phyloP scores from a whole-genome alignment of 768 basidiomycete species.

The Suillus bovinus region DNA sequence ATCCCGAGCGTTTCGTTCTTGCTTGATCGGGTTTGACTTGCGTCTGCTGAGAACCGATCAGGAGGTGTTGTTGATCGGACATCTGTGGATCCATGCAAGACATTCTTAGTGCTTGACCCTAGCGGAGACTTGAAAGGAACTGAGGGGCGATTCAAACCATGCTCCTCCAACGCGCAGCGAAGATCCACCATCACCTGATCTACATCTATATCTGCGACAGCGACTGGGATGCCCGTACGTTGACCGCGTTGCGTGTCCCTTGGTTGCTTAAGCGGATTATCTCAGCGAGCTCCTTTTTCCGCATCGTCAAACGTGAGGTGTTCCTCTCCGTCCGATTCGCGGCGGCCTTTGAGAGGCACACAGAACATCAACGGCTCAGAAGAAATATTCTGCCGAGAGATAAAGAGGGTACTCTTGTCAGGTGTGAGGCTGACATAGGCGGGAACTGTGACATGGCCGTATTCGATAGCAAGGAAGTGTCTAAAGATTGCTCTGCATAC shows the following conservation, averaged over 20 bases:
- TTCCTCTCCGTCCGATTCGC: constrained; percentile 76
- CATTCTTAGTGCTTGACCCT: constrained; percentile 88
- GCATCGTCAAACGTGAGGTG: constrained; percentile 78
- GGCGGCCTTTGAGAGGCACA: constrained; percentile 74
- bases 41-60: constrained; percentile 23
- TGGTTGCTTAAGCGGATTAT: constrained; percentile 82
- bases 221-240: constrained; percentile 84
- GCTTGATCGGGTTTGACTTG: constrained; percentile 74
- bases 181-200: constrained; percentile 90
- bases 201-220: constrained; percentile 89
- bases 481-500: constrained; percentile 49
- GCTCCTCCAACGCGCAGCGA: constrained; percentile 73
- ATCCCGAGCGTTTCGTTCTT: constrained; percentile 90
- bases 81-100: constrained; percentile 61
- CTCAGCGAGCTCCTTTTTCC: constrained; percentile 66
- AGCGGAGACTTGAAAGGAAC: constrained; percentile 87
- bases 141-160: constrained; percentile 80
- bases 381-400: constrained; percentile 72
- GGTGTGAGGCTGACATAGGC: constrained; percentile 72
- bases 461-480: constrained; percentile 39
- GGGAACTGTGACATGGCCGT: constrained; percentile 56
- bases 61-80: constrained; percentile 44
- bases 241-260: constrained; percentile 67
- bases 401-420: constrained; percentile 79
- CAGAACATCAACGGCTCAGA: constrained; percentile 60